Conservation (phyloP, 441 rosid genomes). For the Syzygium syzygioides region DNA sequence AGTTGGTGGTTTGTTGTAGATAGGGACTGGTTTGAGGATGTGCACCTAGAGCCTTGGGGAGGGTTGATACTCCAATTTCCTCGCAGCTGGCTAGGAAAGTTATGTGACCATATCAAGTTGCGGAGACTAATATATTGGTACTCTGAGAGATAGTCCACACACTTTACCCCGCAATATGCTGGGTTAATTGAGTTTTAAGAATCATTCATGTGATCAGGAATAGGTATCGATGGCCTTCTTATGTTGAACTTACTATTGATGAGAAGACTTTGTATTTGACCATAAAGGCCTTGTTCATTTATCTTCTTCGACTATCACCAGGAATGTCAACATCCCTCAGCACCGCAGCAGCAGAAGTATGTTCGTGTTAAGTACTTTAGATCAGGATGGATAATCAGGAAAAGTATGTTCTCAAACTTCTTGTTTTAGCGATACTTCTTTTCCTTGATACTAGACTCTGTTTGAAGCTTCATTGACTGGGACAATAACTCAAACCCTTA, state of each 20-base stretch:
- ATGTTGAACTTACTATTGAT: background rate
- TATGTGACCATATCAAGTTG: background rate
- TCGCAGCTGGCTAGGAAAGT: background rate
- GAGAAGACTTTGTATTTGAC: background rate
- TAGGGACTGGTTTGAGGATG: background rate
- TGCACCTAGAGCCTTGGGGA: background rate
- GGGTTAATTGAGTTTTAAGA: background rate
- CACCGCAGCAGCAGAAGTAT: constrained; percentile 57
- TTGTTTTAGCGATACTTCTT: background rate
- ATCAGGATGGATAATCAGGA: constrained; percentile 89
- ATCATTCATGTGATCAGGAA: background rate
- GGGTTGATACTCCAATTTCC: background rate
- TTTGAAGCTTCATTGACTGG: background rate
- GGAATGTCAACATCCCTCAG: constrained; percentile 78
- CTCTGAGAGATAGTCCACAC: background rate
- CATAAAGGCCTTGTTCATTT: background rate
- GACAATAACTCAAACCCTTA: background rate
- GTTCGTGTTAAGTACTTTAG: constrained; percentile 73
- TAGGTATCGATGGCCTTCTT: background rate
- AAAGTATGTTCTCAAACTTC: constrained; percentile 41
- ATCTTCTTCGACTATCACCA: constrained; percentile 14
- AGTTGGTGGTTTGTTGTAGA: background rate
- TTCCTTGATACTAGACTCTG: background rate
- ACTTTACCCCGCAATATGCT: background rate
- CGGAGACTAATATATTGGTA: background rate